Evolutionary conservation across 495 filamentous ascomycete species (phyloP), one percentile per base, ranked within the genome.

Genomic region (Neurospora discreta): DNA sequence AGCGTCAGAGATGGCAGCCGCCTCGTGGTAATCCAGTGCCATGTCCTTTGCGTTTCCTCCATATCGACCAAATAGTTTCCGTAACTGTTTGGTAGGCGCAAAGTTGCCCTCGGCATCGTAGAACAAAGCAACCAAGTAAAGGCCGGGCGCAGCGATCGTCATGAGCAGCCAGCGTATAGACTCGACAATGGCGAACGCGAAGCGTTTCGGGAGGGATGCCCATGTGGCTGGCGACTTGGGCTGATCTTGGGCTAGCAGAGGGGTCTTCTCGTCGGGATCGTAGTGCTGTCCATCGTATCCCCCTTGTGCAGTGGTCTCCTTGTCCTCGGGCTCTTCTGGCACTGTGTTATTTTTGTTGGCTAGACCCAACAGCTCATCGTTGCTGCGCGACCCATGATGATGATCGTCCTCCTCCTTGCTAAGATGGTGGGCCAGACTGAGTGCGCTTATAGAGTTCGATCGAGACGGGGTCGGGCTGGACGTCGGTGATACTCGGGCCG

Each of bases 91-190:
- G 68, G 92, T 77, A 18, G 90, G 87, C 68, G 93, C 93, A 78
- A 97, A 97, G 39, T 85, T 83, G 40, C 94, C 94, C 72, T 90
- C 80, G 39, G 93, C 90, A 75, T 97, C 89, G 79, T 91, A 93
- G 71, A 98, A 88, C 76, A 86, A 93, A 70, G 91, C 89, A 68
- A 93, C 88, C 18, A 95, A 80, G 82, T 94, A 98, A 43, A 92
- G 84, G 3, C 89, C 92, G 6, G 96, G 94, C 2, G 90, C 87
- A 30, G 90, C 86, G 41, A 98, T 79, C 7, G 93, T 90, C 68
- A 91, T 91, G 20, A 97, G 81, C 65, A 98, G 85, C 82, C 89
- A 91, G 69, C 89, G 86, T 74, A 95, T 84, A 13, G 89, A 90
- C 74, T 90, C 86, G 39, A 92, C 82, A 71, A 94, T 80, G 68